phyloP scores from a whole-genome alignment of 495 filamentous ascomycete genomes.

The Cryomyces minteri region DNA sequence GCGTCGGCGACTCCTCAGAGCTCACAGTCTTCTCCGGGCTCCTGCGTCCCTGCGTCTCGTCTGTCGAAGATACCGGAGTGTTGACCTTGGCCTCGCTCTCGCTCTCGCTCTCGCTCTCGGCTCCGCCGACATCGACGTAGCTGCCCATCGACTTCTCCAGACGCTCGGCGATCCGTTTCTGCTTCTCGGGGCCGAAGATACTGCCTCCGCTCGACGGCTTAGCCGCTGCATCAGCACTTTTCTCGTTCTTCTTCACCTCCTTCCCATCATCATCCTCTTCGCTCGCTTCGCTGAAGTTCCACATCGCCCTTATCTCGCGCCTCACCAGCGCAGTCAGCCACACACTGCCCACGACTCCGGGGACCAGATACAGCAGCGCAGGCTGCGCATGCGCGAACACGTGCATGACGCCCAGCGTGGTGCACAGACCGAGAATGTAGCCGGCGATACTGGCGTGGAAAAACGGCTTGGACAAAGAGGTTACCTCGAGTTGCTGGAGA shows the following conservation, averaged over 20 bases:
- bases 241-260: slow-evolving; percentile 9
- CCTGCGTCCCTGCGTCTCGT: too few relatives aligned
- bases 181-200: slow-evolving; percentile 10
- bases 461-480: slow-evolving; percentile 64
- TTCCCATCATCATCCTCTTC: slow-evolving; percentile 15
- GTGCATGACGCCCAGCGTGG: slow-evolving; percentile 60
- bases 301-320: slow-evolving; percentile 57
- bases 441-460: slow-evolving; percentile 66
- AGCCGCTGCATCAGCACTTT: background rate
- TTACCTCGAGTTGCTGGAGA: slow-evolving; percentile 1
- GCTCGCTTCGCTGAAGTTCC: slow-evolving; percentile 58
- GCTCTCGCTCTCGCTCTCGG: background rate
- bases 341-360: slow-evolving; percentile 53
- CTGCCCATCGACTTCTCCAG: slow-evolving; percentile 5
- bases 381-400: slow-evolving; percentile 71
- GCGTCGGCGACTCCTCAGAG: background rate
- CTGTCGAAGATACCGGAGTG: too few relatives aligned
- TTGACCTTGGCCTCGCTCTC: background rate
- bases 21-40: too few relatives aligned
- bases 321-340: slow-evolving; percentile 63
- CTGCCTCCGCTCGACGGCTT: slow-evolving; percentile 1
- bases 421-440: slow-evolving; percentile 62
- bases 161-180: slow-evolving; percentile 5
- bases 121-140: slow-evolving; percentile 4
- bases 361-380: slow-evolving; percentile 84